Base-by-base conservation (phyloP, 1,284 basidiomycete genomes). In the Gomphus sp. region DNA sequence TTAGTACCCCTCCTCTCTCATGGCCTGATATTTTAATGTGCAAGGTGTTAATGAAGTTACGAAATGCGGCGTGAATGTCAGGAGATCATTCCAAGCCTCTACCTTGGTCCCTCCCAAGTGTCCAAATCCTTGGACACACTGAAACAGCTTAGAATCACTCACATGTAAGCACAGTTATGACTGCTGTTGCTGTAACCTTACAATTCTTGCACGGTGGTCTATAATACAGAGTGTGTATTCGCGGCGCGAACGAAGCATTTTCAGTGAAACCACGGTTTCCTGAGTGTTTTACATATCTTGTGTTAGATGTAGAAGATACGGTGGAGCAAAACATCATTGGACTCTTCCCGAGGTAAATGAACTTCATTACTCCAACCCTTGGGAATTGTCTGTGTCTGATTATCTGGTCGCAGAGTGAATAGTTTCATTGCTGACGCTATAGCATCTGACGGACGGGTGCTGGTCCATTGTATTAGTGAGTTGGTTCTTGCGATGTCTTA, bases 21-120 rank as follows among this genome's bases (percentile, higher is more conserved):
- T 22, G 22, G 22, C 22, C n/a, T n/a, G 25, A 22, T 22, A 22
- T 22, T 22, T 22, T 22, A 1, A 22, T 22, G 22, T 22, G 22
- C 1, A 22, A 22, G 22, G 22, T 22, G 1, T 1, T 1, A 22
- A 22, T 22, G 22, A 22, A 94, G 91, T 68, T 97, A 97, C 68
- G 93, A 97, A 71, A 97, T 97, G 94, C 80, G 94, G 47, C 76
- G 93, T 49, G 87, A 95, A 68, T 93, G 92, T 64, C 94, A 98
- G 73, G 85, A 93, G 71, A 93, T 97, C 65, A 76, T 96, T 0
- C 91, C 91, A 3, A 84, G 84, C 10, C 80, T 98, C 45, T 80
- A 84, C 49, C 81, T 97, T 1, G 94, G 94, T 0, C 93, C 93
- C 0, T 92, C 94, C 65, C 89, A 93, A 65, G 87, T 88, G 3